Conservation (phyloP, 345 rosid species). For the Viola odorata region DNA sequence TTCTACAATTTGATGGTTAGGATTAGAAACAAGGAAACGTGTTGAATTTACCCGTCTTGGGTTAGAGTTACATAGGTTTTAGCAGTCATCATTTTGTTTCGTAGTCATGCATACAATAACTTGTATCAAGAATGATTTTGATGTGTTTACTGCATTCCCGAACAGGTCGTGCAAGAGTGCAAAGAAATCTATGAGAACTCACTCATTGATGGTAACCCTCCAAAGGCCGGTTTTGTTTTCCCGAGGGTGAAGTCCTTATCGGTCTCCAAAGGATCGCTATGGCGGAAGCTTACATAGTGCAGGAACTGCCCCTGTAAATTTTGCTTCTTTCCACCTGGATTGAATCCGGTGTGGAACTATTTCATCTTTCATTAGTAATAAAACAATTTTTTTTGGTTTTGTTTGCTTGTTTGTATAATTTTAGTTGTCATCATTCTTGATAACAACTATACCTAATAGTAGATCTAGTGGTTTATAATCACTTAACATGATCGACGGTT, state of each 20-base stretch:
- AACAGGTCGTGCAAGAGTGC: constrained; percentile 95
- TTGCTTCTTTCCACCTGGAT: no score
- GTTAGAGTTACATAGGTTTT: not conserved
- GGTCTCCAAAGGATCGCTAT: constrained; percentile 59
- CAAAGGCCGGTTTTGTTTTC: constrained; percentile 80
- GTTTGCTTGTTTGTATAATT: no score
- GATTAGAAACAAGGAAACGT: not conserved
- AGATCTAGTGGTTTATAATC: no score
- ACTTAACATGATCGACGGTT: no score
- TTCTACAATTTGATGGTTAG: not conserved
- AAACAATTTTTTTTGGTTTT: no score
- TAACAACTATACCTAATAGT: no score
- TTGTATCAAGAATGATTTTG: not conserved
- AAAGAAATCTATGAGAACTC: constrained; percentile 89
- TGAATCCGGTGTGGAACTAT: no score
- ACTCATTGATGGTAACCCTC: constrained; percentile 74
- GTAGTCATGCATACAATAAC: not conserved
- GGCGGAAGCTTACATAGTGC: constrained; percentile 43
- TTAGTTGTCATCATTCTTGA: no score
- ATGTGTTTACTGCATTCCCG: not conserved
- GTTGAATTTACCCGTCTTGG: not conserved
- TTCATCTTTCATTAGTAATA: no score
- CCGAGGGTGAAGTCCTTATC: constrained; percentile 74
- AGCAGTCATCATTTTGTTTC: not conserved
- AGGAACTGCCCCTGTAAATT: no score